Base-by-base conservation (phyloP, 2,329 filamentous ascomycete genomes). In the Didymella glomerata region DNA sequence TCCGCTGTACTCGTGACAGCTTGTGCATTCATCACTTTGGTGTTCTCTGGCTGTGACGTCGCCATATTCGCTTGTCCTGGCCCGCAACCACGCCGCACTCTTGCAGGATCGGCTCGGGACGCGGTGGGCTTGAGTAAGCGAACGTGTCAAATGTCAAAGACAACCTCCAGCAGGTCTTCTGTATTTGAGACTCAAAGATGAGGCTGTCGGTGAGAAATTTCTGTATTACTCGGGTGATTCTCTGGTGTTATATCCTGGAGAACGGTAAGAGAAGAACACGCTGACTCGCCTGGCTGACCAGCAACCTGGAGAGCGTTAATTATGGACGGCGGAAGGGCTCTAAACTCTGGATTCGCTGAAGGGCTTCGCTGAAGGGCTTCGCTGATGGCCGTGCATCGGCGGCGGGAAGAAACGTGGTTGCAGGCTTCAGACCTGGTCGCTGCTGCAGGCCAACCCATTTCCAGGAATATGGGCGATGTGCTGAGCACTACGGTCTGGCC, bases 331-430 rank as follows among this genome's bases (percentile, higher is more conserved):
- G 46, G 45, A 36, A 47, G 4, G 30, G 10, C n/a, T 58, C 36
- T 20, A 46, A 40, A 28, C 13, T 44, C 49, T 40, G 46, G 36
- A 20, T 45, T n/a, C 46, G 50, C 30, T 25, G 18, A 47, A 28
- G 10, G 45, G 27, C 18, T 44, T 16, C 45, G 56, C 27, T 28
- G 13, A 46, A 20, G 41, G 50, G 46, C 20, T 45, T n/a, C 40
- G 46, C 30, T 36, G 18, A 47, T 24, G 46, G 50, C 49, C 41
- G 50, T 50, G 50, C 50, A 36, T 22, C 41, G 56, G 50, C 41
- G 56, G 50, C 50, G 56, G 50, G 46, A 49, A 54, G 56, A 18
- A 59, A 59, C 56, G 50, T 59, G 56, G 56, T 54, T 54, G 47
- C 56, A 54, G 46, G 50, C 56, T 50, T 59, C 32, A 46, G 14